Base-by-base conservation (phyloP, 768 basidiomycete genomes). In the Naganishia vaughanmartiniae region DNA sequence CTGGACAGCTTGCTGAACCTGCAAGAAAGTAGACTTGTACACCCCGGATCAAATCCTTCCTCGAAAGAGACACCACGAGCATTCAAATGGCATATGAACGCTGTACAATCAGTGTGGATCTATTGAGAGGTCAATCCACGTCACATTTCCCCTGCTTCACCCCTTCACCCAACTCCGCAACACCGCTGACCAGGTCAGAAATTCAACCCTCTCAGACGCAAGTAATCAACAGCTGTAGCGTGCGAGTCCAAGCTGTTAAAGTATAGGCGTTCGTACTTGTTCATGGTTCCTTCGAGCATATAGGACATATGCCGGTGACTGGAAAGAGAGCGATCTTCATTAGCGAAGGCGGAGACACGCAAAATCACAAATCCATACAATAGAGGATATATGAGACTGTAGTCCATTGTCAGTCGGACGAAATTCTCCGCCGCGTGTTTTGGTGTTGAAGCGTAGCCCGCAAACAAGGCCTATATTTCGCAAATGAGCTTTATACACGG, bases 271-370 rank as follows among this genome's bases (percentile, higher is more conserved):
- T 84, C 83, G 21, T 78, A 54, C 36, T 76, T 58, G n/a, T 67
- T 53, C 30, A 82, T 75, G 31, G 75, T 74, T 15, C 71, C 65
- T 72, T 83, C 83, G 42, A 84, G 78, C 83, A 83, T 83, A 78
- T 82, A 84, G 10, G 80, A 72, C 9, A 84, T 36, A 70, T 85
- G 84, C 15, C 82, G 77, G 67, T 85, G 84, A 73, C 77, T 78
- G 34, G 30, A 28, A 19, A 11, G 28, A 54, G n/a, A 21, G 45
- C 28, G 57, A 15, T 6, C 30, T 9, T 33, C 11, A 30, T 34
- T 6, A 51, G 34, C 39, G 24, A 30, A 30, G n/a, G 5, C 26
- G 17, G 24, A 15, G 31, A n/a, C 5, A 17, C 31, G 56, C 9
- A 39, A 7, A 11, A 2, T 24, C 9, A 39, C 34, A 12, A 10